A percentile compares a stretch with the other conserved stretches of the same genome.
Conservation (phyloP, 2,329 filamentous ascomycete genomes). For the Penicillium sp. region DNA sequence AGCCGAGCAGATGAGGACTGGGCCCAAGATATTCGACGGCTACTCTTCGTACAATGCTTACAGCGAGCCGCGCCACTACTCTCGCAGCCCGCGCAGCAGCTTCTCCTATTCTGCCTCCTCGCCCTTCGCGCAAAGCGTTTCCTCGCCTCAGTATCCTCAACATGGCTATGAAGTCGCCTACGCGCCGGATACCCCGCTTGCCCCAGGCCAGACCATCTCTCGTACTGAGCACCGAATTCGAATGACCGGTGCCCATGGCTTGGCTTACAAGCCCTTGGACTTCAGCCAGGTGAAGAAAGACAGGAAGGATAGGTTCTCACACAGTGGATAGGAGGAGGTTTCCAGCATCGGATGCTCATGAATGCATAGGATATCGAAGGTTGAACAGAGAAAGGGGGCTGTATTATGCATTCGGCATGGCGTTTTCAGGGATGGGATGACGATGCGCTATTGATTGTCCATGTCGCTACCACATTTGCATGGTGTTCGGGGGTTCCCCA, state of each 20-base stretch:
- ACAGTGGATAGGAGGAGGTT: constrained; percentile 3
- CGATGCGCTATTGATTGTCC: neutral
- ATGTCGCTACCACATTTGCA: constrained; percentile 9
- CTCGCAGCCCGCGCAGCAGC: constrained; percentile 29
- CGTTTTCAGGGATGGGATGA: constrained; percentile 2
- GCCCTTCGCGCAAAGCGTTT: constrained; percentile 27
- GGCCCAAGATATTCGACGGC: constrained; percentile 34
- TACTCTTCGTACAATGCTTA: constrained; percentile 2
- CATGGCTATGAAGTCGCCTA: constrained; percentile 44
- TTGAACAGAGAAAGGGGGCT: neutral
- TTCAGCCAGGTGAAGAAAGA: constrained; percentile 14
- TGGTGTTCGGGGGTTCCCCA: constrained; percentile 10
- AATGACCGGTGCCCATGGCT: constrained; percentile 42
- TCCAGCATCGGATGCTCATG: neutral
- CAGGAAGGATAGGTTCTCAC: constrained; percentile 9
- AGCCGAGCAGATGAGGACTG: constrained; percentile 39
- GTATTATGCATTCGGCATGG: constrained; percentile 3
- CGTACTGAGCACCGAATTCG: constrained; percentile 46
- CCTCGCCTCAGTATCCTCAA: constrained; percentile 28
- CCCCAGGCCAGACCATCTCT: constrained; percentile 41
- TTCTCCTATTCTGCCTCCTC: constrained; percentile 25
- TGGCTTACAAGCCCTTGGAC: constrained; percentile 43
- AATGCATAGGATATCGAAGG: neutral
- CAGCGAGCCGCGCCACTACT: constrained; percentile 26
- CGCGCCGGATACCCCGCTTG: constrained; percentile 38